These are phyloP conservation scores for Sarocladiaceae sp. DNA, from an alignment of 2,329 filamentous ascomycete species.

Conservation along the genomic window DNA sequence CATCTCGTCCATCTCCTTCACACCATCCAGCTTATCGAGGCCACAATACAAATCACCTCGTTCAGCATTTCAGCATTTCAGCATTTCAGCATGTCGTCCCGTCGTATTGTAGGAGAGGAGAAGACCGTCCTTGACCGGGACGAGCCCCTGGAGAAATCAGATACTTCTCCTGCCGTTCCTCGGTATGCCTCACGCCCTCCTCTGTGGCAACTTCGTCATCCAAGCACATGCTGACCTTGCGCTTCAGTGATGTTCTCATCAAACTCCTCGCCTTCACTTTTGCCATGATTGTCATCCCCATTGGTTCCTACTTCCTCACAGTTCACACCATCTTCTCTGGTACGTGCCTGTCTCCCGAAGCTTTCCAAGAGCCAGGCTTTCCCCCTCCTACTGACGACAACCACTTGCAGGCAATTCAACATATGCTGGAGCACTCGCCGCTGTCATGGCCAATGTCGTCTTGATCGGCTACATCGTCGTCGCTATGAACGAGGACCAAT, in stretches of 20 bases:
- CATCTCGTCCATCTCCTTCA: slow-evolving; percentile 6
- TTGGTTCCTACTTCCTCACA: slow-evolving; percentile 82
- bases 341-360: slow-evolving; percentile 29
- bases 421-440: slow-evolving; percentile 77
- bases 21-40: no score
- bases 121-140: slow-evolving; percentile 61
- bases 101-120: slow-evolving; percentile 58
- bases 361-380: background rate
- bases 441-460: slow-evolving; percentile 85
- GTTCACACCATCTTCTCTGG: slow-evolving; percentile 73
- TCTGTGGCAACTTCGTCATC: slow-evolving; percentile 11
- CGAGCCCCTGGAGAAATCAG: slow-evolving; percentile 53
- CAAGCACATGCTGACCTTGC: background rate
- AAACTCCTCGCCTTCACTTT: slow-evolving; percentile 88
- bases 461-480: slow-evolving; percentile 86
- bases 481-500: slow-evolving; percentile 79
- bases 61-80: no score
- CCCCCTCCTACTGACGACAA: slow-evolving; percentile 1
- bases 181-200: slow-evolving; percentile 47
- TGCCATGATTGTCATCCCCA: slow-evolving; percentile 83
- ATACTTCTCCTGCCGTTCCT: slow-evolving; percentile 77
- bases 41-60: no score
- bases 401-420: slow-evolving; percentile 71
- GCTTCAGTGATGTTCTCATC: slow-evolving; percentile 68
- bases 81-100: slow-evolving; percentile 56